Conservation (phyloP, 2,329 filamentous ascomycete species). For the Hymenoscyphus albidus region DNA sequence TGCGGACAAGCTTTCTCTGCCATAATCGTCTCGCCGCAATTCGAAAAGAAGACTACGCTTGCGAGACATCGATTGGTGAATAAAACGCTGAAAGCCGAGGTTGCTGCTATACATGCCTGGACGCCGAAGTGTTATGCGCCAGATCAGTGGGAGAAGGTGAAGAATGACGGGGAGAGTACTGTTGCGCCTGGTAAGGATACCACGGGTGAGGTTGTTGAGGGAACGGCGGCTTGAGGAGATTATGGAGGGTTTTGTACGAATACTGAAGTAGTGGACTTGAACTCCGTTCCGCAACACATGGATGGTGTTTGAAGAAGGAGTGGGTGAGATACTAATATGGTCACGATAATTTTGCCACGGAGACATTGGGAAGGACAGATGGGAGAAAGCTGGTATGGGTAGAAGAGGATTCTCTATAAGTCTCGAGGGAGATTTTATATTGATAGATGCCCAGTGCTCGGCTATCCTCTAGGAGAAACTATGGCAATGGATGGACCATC, state of each 20-base stretch:
- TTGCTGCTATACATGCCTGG: slow-evolving; percentile 73
- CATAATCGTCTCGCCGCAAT: slow-evolving; percentile 59
- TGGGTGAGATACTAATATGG: not conserved
- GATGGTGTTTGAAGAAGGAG: no score
- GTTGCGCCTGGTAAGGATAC: slow-evolving; percentile 34
- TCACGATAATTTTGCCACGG: not conserved
- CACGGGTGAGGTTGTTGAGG: slow-evolving; percentile 33
- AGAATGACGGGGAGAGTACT: slow-evolving; percentile 34
- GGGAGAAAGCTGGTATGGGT: not conserved
- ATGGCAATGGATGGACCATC: not conserved
- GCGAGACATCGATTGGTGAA: slow-evolving; percentile 69
- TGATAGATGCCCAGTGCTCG: not conserved
- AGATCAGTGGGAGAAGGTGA: slow-evolving; percentile 68
- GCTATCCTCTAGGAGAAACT: not conserved
- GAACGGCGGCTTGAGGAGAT: slow-evolving; percentile 28
- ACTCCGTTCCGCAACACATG: not conserved
- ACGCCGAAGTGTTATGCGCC: slow-evolving; percentile 72
- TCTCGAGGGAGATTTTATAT: not conserved
- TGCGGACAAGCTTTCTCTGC: slow-evolving; percentile 70
- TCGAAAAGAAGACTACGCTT: slow-evolving; percentile 58
- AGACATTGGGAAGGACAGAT: not conserved
- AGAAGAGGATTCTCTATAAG: not conserved
- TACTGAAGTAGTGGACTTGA: not conserved
- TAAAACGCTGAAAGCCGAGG: slow-evolving; percentile 62
- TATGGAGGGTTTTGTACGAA: not conserved